phyloP scores from a whole-genome alignment of 2,329 filamentous ascomycete species.

The Cytospora mali region DNA sequence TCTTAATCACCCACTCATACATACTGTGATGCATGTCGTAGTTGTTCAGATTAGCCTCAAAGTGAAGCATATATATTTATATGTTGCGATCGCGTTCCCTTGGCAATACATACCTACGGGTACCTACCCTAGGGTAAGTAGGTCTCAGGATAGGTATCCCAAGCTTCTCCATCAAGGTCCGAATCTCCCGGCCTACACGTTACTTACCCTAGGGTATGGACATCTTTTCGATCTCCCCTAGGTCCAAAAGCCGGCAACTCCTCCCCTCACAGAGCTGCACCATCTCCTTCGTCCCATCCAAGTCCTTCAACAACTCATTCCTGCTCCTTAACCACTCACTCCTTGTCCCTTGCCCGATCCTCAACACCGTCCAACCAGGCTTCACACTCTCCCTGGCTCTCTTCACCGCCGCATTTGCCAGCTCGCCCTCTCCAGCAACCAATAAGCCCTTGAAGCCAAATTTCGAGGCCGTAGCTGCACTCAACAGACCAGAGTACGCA shows the following conservation, averaged over 20 bases:
- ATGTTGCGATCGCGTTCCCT: too few species aligned
- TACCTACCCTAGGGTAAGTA: too few species aligned
- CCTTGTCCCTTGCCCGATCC: not conserved
- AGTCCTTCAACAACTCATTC: not conserved
- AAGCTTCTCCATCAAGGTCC: too few species aligned
- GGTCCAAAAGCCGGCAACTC: conserved; percentile 2
- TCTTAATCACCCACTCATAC: too few species aligned
- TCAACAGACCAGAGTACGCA: conserved; percentile 14
- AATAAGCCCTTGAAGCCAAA: conserved; percentile 2
- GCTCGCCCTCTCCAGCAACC: conserved; percentile 10
- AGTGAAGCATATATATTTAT: too few species aligned
- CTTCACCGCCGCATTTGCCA: conserved; percentile 9
- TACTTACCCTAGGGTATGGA: too few species aligned
- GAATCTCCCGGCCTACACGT: too few species aligned
- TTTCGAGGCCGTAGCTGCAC: conserved; percentile 6
- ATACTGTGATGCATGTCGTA: too few species aligned
- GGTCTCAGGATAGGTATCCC: too few species aligned
- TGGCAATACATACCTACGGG: too few species aligned
- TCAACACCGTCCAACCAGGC: conserved; percentile 11
- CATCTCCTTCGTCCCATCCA: conserved; percentile 14
- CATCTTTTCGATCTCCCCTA: not conserved
- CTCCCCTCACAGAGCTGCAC: conserved; percentile 17
- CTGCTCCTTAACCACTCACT: conserved; percentile 11
- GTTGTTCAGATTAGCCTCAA: too few species aligned
- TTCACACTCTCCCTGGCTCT: not conserved